Base-by-base conservation (phyloP, 164 flowering plant species). In the Cinnamomum chago region DNA sequence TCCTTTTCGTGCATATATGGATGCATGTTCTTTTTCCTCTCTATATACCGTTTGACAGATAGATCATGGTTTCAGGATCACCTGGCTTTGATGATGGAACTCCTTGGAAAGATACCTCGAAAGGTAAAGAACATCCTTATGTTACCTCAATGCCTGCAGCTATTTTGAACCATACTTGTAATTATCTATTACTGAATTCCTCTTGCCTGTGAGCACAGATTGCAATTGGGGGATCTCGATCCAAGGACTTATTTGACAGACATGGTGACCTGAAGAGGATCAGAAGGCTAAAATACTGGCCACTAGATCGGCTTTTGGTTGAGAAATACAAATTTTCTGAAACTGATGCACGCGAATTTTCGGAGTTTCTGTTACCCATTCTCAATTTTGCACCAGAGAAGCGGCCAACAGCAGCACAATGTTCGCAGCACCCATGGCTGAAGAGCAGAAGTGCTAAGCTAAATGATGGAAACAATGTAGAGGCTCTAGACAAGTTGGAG, bases 31-130 rank as follows among this genome's bases (percentile, higher is more conserved):
- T 40, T 40, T 40, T 58, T 58, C 23, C 66, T 30, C 30, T 67
- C 17, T 35, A 30, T 28, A 7, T 13, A 35, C 58, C n/a, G 28
- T 65, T 33, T 76, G 51, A 64, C 65, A 47, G 62, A 27, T 67
- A 17, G 70, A 3, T 67, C 33, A 35, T 70, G 62, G 13, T 82
- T 82, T 81, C 87, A 93, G 98, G 99, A 95, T 83, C 99, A 95
- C 83, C 93, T 95, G 77, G 99, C 99, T 80, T 76, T 88, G 72
- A 95, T 95, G 97, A 93, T 93, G 97, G 99, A 95, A 82, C 86
- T 92, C 67, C 89, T 95, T 50, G 99, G 99, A 65, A 95, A 95
- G 87, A 90, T 95, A 73, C 98, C 99, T 50, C 76, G 90, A 76
- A 95, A 95, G 97, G 99, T 95, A 79, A 81, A 79, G 71, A 33